Evolutionary conservation across 78 protist genomes (phyloP), one percentile per base, ranked within the genome.

Genomic region (Polysphondylium violaceum): DNA sequence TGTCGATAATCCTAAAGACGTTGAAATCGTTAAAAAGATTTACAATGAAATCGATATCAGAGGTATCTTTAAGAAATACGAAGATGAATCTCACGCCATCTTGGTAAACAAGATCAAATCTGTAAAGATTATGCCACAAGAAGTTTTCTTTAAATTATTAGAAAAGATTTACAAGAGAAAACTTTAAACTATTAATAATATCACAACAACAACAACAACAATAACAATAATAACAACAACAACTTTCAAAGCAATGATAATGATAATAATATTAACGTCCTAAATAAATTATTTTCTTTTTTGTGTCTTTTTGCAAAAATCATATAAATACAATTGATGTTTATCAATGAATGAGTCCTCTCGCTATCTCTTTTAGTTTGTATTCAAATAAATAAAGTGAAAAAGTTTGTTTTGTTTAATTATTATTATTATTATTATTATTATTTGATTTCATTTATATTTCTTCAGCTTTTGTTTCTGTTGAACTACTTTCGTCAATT

Each of bases 81-180:
- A 91, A 51, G 87, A 91, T 16, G 75, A 71, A 50, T 27, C 53
- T 3, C 74, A 76, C 61, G 36, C 40, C 11, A 21, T 21, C 7
- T 55, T 77, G n/a, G 29, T 33, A 9, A 33, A 36, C 5, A 69
- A 65, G 65, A 78, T 87, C 29, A 74, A 61, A 5, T 19, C 33
- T 8, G 95, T 95, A 53, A 87, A 59, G 27, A 95, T 94, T 53
- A 81, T 90, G 76, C 94, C 94, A 72, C 94, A 77, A 90, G 89
- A 75, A 64, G 94, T 75, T 6, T 90, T 90, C 73, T 31, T 56
- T 40, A 83, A 90, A 55, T 73, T 90, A 36, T 75, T 90, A 63
- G 21, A 55, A 25, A 90, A 78, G 38, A 90, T 90, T n/a, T 75
- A 75, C 67, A 90, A 90, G 65, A 75, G 94, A 75, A 38, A 47